Evolutionary conservation across 83 land plant genomes (phyloP).

Genomic region (Picea mariana): DNA sequence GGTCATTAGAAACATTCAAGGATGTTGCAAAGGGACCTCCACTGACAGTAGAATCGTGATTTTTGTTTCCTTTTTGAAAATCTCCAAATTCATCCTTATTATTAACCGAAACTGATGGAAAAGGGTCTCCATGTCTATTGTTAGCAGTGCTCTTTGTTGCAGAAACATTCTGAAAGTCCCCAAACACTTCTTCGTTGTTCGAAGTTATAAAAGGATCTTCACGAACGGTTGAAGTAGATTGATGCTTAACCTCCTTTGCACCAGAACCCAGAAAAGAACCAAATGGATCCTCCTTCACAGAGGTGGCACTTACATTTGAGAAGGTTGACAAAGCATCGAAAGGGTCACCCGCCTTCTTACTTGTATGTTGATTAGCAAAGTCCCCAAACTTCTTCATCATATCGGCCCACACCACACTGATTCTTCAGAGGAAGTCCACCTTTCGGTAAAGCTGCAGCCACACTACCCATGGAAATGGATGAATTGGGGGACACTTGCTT

Average conservation of each 20-base stretch:
- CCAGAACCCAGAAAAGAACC: slow-evolving; percentile 51
- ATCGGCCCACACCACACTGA: slow-evolving; percentile 13
- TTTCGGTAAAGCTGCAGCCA: slow-evolving; percentile 68
- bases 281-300: slow-evolving; percentile 35
- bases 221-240: slow-evolving; percentile 26
- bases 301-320: background rate
- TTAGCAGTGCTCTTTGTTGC: slow-evolving; percentile 2
- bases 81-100: slow-evolving; percentile 21
- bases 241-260: slow-evolving; percentile 24
- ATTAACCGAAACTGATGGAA: no score
- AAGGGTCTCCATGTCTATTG: no score
- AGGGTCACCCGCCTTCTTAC: slow-evolving; percentile 8
- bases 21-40: slow-evolving; percentile 15
- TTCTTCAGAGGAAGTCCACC: slow-evolving; percentile 9
- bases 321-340: slow-evolving; percentile 8
- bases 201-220: background rate
- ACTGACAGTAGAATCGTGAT: background rate
- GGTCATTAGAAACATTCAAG: slow-evolving; percentile 13
- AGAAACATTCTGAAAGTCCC: slow-evolving; percentile 59
- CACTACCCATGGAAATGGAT: slow-evolving; percentile 43
- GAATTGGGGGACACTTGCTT: slow-evolving; percentile 35
- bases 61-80: slow-evolving; percentile 6
- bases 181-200: slow-evolving; percentile 41
- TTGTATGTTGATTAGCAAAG: slow-evolving; percentile 4
- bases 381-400: slow-evolving; percentile 22